Evolutionary conservation across 2,329 filamentous ascomycete species (phyloP), one percentile per base, ranked within the genome.

Genomic region (Diaporthe humulicola): DNA sequence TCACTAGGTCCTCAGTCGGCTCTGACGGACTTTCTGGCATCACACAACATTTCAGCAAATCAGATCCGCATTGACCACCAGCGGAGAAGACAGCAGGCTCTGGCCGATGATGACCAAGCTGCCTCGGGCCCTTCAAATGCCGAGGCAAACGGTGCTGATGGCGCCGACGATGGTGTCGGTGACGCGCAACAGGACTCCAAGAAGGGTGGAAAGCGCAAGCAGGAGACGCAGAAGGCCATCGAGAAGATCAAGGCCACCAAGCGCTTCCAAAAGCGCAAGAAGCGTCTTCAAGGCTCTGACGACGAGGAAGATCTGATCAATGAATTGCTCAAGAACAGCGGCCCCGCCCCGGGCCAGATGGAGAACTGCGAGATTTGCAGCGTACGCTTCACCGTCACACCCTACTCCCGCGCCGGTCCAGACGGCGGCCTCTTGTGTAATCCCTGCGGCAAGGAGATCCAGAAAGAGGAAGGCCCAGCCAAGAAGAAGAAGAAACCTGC

Each of bases 361-460:
- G 95, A 94, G 77, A 96, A 98, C 78, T 98, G 96, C 81, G 95
- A 94, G 76, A 85, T 92, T 4, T 98, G 96, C 82, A 88, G 90
- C 57, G 98, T 97, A 82, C 92, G 95, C 50, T 98, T 98, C 81
- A 98, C 95, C 0, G 96, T 98, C 58, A 98, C 96, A 0, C 90
- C 95, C 0, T 98, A 98, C 85, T 95, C 93, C 76, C 93, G 95
- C 77, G 90, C 92, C 38, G 95, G 94, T 0, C 93, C 94, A 0
- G 88, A 93, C n/a, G 96, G 96, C 5, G 95, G 95, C 22, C 87
- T 98, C n/a, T 87, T 98, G 2, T 98, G 96, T 81, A 88, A 89
- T 4, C 91, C 94, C 30, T 98, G 96, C 80, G 93, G 94, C 30
- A 95, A 93, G 79, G 90, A 94, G 76, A 83, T 94, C 69, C 90